phyloP scores from a whole-genome alignment of 306 rosid genomes.

The Casuarina glauca region DNA sequence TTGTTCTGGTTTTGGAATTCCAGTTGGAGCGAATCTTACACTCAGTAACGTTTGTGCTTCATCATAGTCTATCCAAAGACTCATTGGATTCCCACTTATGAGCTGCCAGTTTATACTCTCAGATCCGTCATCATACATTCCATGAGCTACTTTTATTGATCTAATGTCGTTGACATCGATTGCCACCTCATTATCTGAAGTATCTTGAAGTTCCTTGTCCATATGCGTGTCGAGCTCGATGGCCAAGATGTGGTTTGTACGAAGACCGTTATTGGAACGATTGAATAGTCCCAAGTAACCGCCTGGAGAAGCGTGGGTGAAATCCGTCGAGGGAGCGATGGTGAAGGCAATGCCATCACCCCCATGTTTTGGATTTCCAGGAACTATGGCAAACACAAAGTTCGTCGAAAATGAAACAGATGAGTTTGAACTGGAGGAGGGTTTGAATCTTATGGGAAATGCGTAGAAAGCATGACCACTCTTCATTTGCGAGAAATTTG shows the following conservation, averaged over 20 bases:
- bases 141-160: slow-evolving; percentile 14
- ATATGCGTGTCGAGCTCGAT: slow-evolving; percentile 24
- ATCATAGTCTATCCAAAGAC: slow-evolving; percentile 5
- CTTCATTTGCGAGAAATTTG: too few relatives aligned
- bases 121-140: slow-evolving; percentile 13
- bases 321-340: slow-evolving; percentile 28
- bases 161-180: slow-evolving; percentile 32
- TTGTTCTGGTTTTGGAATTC: slow-evolving; percentile 17
- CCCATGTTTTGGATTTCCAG: not conserved
- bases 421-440: not conserved
- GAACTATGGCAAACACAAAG: not conserved
- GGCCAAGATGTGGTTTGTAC: slow-evolving; percentile 33
- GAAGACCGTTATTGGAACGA: not conserved
- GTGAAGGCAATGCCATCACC: slow-evolving; percentile 38
- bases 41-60: not conserved
- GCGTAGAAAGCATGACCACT: too few relatives aligned
- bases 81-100: slow-evolving; percentile 29
- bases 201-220: too few relatives aligned
- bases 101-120: slow-evolving; percentile 14
- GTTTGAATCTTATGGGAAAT: too few relatives aligned
- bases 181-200: slow-evolving; percentile 25
- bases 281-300: slow-evolving; percentile 5
- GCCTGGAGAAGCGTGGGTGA: not conserved
- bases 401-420: slow-evolving; percentile 7
- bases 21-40: slow-evolving; percentile 29